These are phyloP conservation scores for Lachnellula arida DNA, from an alignment of 2,329 filamentous ascomycete species.

Conservation along the genomic window DNA sequence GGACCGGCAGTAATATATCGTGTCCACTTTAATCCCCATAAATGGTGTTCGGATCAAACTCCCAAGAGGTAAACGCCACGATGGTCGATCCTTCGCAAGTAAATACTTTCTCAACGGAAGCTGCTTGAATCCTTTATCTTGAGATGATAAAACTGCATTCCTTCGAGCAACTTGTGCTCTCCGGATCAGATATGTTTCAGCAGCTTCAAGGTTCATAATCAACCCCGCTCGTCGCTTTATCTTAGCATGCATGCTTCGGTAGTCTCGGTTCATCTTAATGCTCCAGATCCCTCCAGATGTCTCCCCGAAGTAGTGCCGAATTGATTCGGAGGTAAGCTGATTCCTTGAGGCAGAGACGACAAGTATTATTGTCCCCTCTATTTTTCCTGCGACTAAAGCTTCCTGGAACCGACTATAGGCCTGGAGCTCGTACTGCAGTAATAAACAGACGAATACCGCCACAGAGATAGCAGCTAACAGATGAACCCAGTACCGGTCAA, in stretches of 20 bases:
- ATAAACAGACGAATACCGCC: conserved; percentile 72
- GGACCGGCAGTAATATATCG: conserved; percentile 79
- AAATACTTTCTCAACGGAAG: conserved; percentile 34
- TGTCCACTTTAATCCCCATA: conserved; percentile 82
- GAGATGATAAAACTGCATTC: conserved; percentile 41
- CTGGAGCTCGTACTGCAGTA: conserved; percentile 53
- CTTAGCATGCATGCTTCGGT: conserved; percentile 75
- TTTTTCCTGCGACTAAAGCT: no score
- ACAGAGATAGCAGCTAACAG: conserved; percentile 70
- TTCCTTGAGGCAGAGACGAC: conserved; percentile 82
- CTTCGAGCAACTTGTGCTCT: conserved; percentile 69
- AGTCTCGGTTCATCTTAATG: conserved; percentile 88
- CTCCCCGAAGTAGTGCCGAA: conserved; percentile 81
- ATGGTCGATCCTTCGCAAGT: conserved; percentile 72
- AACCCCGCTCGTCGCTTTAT: conserved; percentile 69
- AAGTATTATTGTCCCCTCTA: conserved; percentile 48
- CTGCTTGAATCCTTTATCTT: not conserved
- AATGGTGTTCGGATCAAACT: conserved; percentile 74
- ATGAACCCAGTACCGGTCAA: conserved; percentile 72
- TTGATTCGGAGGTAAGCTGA: conserved; percentile 75
- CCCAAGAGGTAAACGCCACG: conserved; percentile 66
- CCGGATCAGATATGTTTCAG: conserved; percentile 77
- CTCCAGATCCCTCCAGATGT: conserved; percentile 89
- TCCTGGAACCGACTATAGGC: conserved; percentile 76
- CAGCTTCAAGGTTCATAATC: conserved; percentile 66